Base-by-base conservation (phyloP, 192 early-diverging fungal genomes). In the Funneliformis mosseae region DNA sequence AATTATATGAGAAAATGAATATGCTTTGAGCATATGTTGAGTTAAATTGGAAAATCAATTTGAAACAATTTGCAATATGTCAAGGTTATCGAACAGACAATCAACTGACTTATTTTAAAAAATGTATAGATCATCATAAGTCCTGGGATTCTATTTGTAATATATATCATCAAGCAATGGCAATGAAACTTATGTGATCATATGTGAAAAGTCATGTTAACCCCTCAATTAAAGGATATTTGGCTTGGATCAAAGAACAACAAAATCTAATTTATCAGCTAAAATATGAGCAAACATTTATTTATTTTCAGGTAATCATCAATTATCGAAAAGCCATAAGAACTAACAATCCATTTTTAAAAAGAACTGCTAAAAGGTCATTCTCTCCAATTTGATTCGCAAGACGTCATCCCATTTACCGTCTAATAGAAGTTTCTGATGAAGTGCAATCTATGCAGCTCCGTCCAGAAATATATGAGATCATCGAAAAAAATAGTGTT, bases 221-320 rank as follows among this genome's bases (percentile, higher is more conserved):
- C 8, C 48, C 73, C 6, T 59, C 46, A 55, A 46, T 74, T 18
- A 46, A 71, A 12, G 38, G 38, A 41, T 71, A 71, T 45, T 5
- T 71, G 2, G 11, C 25, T 18, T 74, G 48, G 46, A 25, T 23
- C 23, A 74, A 74, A 74, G 55, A 60, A 55, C 73, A 74, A 55
- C 16, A 74, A 27, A 46, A 74, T 55, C n/a, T 46, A 74, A 8
- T 74, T 74, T 74, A 74, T 74, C 43, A 74, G 9, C 6, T 74
- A 55, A 74, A 74, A 74, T 74, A 59, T 74, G 23, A 74, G 55
- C 60, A 77, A 4, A 77, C 63, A 16, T 62, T 76, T 64, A 43
- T 76, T 42, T 76, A 76, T 62, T 39, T 63, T 8, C 61, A 77
- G 63, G 39, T 60, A 64, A 77, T 77, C 0, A 77, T 77, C 41